Evolutionary conservation across 2,329 filamentous ascomycete species (phyloP), one percentile per base, ranked within the genome.

Genomic region (Fusarium sulawesiense): DNA sequence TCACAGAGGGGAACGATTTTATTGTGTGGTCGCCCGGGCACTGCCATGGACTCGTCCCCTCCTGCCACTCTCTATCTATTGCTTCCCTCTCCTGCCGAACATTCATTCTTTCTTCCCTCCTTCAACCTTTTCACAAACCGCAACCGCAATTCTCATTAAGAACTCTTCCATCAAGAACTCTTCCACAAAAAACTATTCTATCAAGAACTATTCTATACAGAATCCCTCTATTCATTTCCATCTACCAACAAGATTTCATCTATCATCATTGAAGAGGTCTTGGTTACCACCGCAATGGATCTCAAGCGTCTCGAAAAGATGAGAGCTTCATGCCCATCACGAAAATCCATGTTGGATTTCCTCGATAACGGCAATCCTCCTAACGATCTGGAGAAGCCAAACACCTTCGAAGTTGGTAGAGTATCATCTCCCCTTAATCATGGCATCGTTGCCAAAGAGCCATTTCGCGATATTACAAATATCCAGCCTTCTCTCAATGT

Each of bases 311-410:
- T 57, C 21, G 50, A 56, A 21, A 64, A 34, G 16, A 20, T 64
- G 13, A 40, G 20, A 13, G 37, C 34, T 7, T 46, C 50, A 9
- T 57, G 29, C 16, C 61, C 50, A 16, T 57, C 61, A 8, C 60
- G 61, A 20, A 32, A 16, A 29, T 48, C 59, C 1, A 25, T 64
- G 11, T 58, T 64, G 59, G 50, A 42, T n/a, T 64, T 64, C 6
- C 56, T 64, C 3, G 20, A 42, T 7, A 21, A 34, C 13, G 40
- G 54, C 14, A 11, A 12, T 11, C 18, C 25, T 12, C 6, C 20
- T 11, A 62, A 21, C 30, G 41, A 32, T 16, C 21, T 32, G 3
- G 7, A 23, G 7, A 64, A 21, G 25, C 20, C 14, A 3, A 34
- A 64, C 3, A 16, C 30, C 13, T 37, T n/a, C 14, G 14, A 60